A percentile compares a stretch with the other conserved stretches of the same genome.
Evolutionary conservation across 371 early-diverging fungal genomes (phyloP).

Genomic region (Thermomucor indicae-seudaticae): DNA sequence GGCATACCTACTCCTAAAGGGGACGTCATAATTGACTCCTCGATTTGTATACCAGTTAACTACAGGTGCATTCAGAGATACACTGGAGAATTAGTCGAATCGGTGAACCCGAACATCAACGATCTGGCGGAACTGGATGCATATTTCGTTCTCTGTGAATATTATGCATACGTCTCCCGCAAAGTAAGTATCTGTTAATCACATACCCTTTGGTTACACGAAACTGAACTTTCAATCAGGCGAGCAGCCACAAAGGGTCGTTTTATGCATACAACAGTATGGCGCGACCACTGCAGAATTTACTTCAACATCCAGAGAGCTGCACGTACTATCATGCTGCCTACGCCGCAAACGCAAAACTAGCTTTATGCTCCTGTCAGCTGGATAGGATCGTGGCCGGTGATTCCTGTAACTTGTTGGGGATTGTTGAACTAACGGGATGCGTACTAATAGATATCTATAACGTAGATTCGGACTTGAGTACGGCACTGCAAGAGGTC

Average conservation of each 20-base stretch:
- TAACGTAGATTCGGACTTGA: conserved; percentile 19
- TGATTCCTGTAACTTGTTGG: conserved; percentile 17
- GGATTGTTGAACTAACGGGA: not conserved
- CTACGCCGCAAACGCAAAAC: conserved; percentile 26
- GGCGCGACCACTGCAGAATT: conserved; percentile 15
- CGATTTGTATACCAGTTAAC: conserved; percentile 3
- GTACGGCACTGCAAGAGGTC: conserved; percentile 15
- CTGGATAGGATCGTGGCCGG: conserved; percentile 20
- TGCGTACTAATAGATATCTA: not conserved
- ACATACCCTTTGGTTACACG: not conserved
- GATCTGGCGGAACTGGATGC: conserved; percentile 24
- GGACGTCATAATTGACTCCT: not conserved
- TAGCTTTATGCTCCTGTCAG: conserved; percentile 26
- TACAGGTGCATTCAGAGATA: conserved; percentile 21
- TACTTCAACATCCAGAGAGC: conserved; percentile 1
- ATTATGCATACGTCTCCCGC: conserved; percentile 29
- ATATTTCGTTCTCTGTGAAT: conserved; percentile 37
- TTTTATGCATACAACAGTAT: conserved; percentile 28
- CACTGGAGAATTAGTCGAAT: conserved; percentile 18
- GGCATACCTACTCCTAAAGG: not conserved
- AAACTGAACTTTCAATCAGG: not conserved
- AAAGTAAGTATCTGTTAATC: conserved; percentile 16
- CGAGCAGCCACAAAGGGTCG: conserved; percentile 21
- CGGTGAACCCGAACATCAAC: conserved; percentile 4
- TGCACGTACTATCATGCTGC: conserved; percentile 27